Base-by-base conservation (phyloP, 78 protist species). In the Monocercomonoides exilis region DNA sequence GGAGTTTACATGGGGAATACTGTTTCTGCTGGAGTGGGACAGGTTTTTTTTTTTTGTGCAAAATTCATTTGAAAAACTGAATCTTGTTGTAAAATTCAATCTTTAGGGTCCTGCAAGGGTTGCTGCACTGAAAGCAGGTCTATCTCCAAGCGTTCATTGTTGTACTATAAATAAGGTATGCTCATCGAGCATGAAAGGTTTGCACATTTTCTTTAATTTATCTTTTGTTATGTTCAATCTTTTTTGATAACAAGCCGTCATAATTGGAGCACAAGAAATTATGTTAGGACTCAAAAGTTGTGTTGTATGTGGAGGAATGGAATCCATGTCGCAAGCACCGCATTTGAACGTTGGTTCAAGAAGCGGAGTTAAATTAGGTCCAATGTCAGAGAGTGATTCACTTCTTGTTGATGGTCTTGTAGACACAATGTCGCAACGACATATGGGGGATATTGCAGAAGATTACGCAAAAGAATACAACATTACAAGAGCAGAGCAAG, bases 301-400 rank as follows among this genome's bases (percentile, higher is more conserved):
- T 3, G 88, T 93, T 29, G 90, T 96, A 43, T 94, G 95, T 33
- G 98, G 97, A 45, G 99, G 99, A 21, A 93, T 98, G 92, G 99
- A 98, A 89, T 46, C 88, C 54, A 98, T 98, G 99, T 86, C 97
- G 35, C 89, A 96, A 54, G 95, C 85, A 0, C 99, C 85, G 44
- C 36, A 54, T 2, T 21, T 89, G 6, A 3, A 45, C 46, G 33
- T 33, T 6, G 4, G 44, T 6, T 43, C 4, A 21, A 21, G 91
- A 2, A 38, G 33, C 43, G 91, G 91, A 2, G 41, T 38, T 2
- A 82, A 33, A 45, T n/a, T 87, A 3, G 91, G 91, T 1, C 44
- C 84, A 43, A 42, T 29, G 5, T 5, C 32, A 5, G 43, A 85
- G 41, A 1, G 43, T 32, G 91, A 89, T 64, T 77, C 77, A 43